These are phyloP conservation scores for Colletotrichum tropicale DNA, from an alignment of 2,329 filamentous ascomycete genomes.

Conservation along the genomic window DNA sequence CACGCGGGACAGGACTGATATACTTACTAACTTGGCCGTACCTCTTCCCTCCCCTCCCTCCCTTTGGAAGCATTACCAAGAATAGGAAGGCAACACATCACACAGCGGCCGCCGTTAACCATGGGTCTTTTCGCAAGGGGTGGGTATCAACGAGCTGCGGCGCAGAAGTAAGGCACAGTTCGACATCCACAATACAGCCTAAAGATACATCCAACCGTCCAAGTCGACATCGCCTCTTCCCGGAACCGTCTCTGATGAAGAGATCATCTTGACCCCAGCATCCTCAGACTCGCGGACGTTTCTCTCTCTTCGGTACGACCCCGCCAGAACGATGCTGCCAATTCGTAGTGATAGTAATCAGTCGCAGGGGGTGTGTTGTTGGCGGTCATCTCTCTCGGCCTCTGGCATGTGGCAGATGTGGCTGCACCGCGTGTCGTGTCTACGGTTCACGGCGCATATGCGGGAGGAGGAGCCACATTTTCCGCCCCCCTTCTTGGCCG, in stretches of 20 bases:
- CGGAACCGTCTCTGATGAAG: background rate
- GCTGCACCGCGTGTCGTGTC: background rate
- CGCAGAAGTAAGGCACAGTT: background rate
- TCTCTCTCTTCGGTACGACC: background rate
- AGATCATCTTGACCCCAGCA: background rate
- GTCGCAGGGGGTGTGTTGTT: background rate
- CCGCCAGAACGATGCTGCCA: background rate
- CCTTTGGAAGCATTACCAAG: background rate
- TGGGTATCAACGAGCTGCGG: background rate
- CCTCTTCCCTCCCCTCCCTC: background rate
- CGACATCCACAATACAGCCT: background rate
- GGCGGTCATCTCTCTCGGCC: background rate
- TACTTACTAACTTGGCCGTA: background rate
- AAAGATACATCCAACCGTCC: background rate
- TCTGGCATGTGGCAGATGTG: background rate
- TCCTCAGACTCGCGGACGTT: background rate
- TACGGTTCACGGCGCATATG: constrained; percentile 3
- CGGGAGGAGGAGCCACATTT: background rate
- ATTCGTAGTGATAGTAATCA: background rate
- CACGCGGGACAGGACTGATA: background rate
- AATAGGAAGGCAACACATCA: background rate
- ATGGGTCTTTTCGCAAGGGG: background rate
- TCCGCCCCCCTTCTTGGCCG: background rate
- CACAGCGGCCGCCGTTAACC: background rate
- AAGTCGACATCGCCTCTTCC: background rate